Evolutionary conservation across 1,284 basidiomycete genomes (phyloP).

Genomic region (Porogramme epimiltina): DNA sequence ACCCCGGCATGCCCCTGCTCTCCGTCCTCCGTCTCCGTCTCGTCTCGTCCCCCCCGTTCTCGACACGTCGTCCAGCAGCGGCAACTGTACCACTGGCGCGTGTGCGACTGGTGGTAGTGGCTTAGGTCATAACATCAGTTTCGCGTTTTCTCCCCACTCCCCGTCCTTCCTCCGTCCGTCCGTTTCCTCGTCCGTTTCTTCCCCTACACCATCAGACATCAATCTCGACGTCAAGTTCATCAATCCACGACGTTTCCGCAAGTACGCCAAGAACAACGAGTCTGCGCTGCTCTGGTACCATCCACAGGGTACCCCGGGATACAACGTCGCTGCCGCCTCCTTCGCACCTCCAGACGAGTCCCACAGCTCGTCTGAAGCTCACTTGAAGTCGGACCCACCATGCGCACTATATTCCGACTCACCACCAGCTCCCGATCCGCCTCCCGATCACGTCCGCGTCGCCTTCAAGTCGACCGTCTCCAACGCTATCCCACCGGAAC

Average conservation of each 20-base stretch:
- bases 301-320: background rate
- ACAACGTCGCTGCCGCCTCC: background rate
- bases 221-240: background rate
- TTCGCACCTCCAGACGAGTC: conserved; percentile 1
- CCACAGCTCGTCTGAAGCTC: too few species aligned
- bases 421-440: background rate
- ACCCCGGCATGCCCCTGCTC: conserved; percentile 7
- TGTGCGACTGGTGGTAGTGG: too few species aligned
- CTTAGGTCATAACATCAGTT: background rate
- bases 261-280: conserved; percentile 1
- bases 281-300: conserved; percentile 1
- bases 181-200: background rate
- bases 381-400: too few species aligned
- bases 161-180: background rate
- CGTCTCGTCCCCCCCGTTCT: background rate
- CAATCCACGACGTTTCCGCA: conserved; percentile 6
- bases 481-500: background rate
- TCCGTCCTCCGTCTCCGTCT: background rate
- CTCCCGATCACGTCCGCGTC: background rate
- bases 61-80: background rate
- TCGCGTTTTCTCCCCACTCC: background rate
- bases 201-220: too few species aligned
- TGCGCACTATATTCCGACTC: background rate
- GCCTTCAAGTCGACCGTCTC: too few species aligned
- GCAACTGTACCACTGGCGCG: background rate